phyloP scores from a whole-genome alignment of 257 asterid genomes.

The Agastache rugosa region DNA sequence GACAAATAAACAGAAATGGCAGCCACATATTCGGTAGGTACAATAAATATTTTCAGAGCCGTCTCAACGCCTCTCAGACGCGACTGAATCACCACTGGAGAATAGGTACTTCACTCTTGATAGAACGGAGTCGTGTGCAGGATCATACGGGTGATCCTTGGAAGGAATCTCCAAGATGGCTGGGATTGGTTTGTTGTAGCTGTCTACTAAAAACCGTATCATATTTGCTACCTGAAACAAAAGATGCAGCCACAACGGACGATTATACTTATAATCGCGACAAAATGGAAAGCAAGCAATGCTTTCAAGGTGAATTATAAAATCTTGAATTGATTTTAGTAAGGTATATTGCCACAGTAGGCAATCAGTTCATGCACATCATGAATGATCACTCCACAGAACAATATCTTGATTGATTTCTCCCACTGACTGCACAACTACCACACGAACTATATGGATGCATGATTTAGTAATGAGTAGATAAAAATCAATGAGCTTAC shows the following conservation, averaged over 20 bases:
- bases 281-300: not conserved
- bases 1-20: not conserved
- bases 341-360: not conserved
- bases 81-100: slow-evolving; percentile 74
- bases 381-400: not conserved
- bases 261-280: not conserved
- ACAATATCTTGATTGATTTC: not conserved
- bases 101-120: slow-evolving; percentile 86
- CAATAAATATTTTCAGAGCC: not conserved
- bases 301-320: no score
- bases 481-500: slow-evolving; percentile 51
- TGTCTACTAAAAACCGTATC: slow-evolving; percentile 84
- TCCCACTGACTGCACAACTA: not conserved
- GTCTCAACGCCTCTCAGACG: slow-evolving; percentile 66
- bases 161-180: slow-evolving; percentile 96
- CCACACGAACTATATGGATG: not conserved
- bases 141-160: slow-evolving; percentile 94
- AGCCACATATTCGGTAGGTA: slow-evolving; percentile 5
- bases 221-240: slow-evolving; percentile 75
- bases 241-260: not conserved
- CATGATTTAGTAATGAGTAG: slow-evolving; percentile 12
- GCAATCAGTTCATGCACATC: not conserved
- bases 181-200: slow-evolving; percentile 89
- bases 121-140: slow-evolving; percentile 88
- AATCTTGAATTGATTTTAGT: not conserved